Evolutionary conservation across 495 filamentous ascomycete species (phyloP), one percentile per base, ranked within the genome.

Genomic region (Rhypophila decipiens): DNA sequence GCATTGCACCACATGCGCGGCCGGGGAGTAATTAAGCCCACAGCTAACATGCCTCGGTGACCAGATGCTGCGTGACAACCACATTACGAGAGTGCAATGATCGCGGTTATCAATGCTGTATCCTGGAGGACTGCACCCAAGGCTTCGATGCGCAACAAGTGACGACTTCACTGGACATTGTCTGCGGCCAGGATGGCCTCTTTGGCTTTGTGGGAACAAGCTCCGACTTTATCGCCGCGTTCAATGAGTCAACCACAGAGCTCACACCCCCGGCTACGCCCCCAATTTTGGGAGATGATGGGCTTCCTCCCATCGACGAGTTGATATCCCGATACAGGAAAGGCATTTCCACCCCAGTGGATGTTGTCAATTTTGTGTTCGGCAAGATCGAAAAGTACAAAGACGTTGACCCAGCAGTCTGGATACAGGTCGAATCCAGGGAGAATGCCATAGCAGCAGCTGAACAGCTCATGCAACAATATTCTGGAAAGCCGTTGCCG

Each of bases 71-170:
- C 50, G 82, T 88, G 4, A 78, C 76, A 17, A 83, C 77, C 1
- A 87, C 83, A 1, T 70, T 87, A 47, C 71, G 83, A 39, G 85
- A 88, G 53, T 83, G 82, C 42, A 84, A 83, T 58, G 85, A 87
- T 60, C 78, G 84, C 11, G 85, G 84, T 0, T 88, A 82, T 54
- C 83, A 88, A 50, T 87, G 84, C 65, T 75, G 77, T 67, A 58
- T 72, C 56, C 68, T 63, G 17, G 53, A 61, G 4, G 58, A 67
- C 49, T 67, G 67, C 39, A 67, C 60, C 12, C 64, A 60, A n/a
- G 65, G 62, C 0, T 68, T 67, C 39, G 61, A 68, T 44, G 50
- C 50, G 10, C 58, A 65, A 33, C 61, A 58, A 39, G 64, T 67
- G 13, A 59, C 58, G 13, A 66, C 60, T 1, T 57, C 66, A 4